These are phyloP conservation scores for Fomitopsis betulina DNA, from an alignment of 1,284 basidiomycete species.

Conservation along the genomic window DNA sequence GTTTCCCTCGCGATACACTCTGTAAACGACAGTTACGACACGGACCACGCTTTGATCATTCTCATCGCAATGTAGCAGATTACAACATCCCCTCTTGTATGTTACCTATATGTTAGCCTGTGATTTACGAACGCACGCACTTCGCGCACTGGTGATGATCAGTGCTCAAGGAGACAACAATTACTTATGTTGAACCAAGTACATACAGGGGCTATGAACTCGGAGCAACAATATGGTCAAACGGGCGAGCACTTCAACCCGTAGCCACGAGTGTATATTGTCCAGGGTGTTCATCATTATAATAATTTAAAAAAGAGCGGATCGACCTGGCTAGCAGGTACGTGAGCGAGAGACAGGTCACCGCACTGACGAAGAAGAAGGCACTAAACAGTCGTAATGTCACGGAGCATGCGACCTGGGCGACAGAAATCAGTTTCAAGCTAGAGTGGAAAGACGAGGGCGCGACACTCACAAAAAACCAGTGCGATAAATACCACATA, in stretches of 20 bases:
- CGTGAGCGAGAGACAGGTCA: neutral
- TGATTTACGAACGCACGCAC: too few species aligned
- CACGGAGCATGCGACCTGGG: neutral
- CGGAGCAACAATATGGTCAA: neutral
- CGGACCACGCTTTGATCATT: neutral
- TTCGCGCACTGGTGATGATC: too few species aligned
- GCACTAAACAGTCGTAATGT: slow-evolving; percentile 1
- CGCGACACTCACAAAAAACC: neutral
- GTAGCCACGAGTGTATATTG: neutral
- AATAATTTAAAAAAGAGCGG: slow-evolving; percentile 3
- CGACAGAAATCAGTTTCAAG: neutral
- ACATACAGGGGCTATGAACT: neutral
- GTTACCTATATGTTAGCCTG: too few species aligned
- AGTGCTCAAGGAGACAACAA: too few species aligned
- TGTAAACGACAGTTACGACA: neutral
- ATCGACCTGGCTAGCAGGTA: slow-evolving; percentile 2
- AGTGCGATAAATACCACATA: slow-evolving; percentile 4
- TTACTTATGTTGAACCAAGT: too few species aligned
- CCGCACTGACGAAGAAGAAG: slow-evolving; percentile 2
- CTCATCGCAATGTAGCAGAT: too few species aligned
- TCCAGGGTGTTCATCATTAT: slow-evolving; percentile 1
- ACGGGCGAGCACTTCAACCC: slow-evolving; percentile 1
- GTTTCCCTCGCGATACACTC: neutral
- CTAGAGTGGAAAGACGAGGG: neutral
- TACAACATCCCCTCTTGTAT: too few species aligned